Percentiles rank a stretch among this genome's conserved stretches.
phyloP scores from a whole-genome alignment of 208 protist genomes.

The Wallacemonas sp. region DNA sequence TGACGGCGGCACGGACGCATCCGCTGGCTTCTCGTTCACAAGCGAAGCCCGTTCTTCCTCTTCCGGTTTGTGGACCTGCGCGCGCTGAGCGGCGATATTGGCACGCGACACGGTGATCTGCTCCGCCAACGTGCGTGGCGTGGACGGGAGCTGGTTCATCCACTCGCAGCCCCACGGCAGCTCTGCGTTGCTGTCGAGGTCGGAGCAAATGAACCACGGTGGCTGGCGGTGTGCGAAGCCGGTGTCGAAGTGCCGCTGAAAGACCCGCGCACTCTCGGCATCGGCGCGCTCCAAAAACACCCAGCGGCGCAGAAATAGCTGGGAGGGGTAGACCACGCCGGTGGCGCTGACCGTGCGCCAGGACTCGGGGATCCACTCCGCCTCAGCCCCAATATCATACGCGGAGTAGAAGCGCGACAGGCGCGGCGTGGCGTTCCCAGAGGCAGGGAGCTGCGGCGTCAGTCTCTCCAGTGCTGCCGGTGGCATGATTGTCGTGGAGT shows the following conservation, averaged over 20 bases:
- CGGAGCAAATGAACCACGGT: conserved; percentile 70
- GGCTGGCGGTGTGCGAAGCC: conserved; percentile 66
- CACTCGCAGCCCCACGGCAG: conserved; percentile 54
- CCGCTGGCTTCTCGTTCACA: too few species aligned
- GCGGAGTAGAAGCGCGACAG: too few species aligned
- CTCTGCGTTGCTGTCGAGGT: conserved; percentile 64
- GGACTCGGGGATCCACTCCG: conserved; percentile 6
- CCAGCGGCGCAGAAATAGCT: background rate
- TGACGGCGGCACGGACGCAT: too few species aligned
- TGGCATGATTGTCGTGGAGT: too few species aligned
- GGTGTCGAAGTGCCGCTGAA: conserved; percentile 33
- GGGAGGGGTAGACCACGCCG: conserved; percentile 1
- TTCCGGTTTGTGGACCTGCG: background rate
- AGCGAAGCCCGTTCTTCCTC: too few species aligned
- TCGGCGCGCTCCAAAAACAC: background rate
- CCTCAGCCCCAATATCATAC: too few species aligned
- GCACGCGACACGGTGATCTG: conserved; percentile 31
- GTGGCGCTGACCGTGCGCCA: background rate
- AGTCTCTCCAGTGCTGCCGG: too few species aligned
- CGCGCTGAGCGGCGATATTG: conserved; percentile 2
- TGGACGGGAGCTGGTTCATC: conserved; percentile 57
- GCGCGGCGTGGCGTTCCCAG: too few species aligned
- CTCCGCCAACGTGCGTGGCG: conserved; percentile 44
- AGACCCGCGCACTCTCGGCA: conserved; percentile 18
- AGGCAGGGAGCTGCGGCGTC: background rate